These are phyloP conservation scores for Mortierella sp. DNA, from an alignment of 371 early-diverging fungal genomes.

Conservation along the genomic window DNA sequence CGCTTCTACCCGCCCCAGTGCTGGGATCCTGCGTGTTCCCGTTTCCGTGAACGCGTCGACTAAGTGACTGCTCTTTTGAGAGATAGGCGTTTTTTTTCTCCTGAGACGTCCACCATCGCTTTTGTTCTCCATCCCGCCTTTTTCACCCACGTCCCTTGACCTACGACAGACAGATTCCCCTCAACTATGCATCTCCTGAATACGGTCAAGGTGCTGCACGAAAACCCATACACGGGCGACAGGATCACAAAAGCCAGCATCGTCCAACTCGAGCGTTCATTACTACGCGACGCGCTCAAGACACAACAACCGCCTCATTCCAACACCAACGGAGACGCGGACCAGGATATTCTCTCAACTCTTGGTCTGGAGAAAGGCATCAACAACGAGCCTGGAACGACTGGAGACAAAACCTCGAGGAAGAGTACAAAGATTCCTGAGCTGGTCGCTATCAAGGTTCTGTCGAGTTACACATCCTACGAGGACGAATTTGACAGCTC, in stretches of 20 bases:
- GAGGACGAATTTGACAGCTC: slow-evolving; percentile 24
- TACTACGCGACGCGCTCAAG: not conserved
- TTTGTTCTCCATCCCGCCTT: too few relatives aligned
- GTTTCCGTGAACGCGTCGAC: slow-evolving; percentile 4
- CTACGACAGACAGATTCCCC: not conserved
- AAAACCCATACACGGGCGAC: slow-evolving; percentile 56
- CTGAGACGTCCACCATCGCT: too few relatives aligned
- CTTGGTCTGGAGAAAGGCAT: not conserved
- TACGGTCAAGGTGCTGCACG: slow-evolving; percentile 30
- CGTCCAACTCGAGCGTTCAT: slow-evolving; percentile 13
- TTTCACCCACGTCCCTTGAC: too few relatives aligned
- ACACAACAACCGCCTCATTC: not conserved
- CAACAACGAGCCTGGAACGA: not conserved
- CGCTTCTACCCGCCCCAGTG: slow-evolving; percentile 8
- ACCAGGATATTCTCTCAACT: not conserved
- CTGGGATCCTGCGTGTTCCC: slow-evolving; percentile 3
- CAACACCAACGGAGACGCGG: not conserved
- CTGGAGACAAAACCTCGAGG: not conserved
- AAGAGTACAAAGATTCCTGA: not conserved
- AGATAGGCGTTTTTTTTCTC: not conserved
- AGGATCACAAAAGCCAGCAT: slow-evolving; percentile 42
- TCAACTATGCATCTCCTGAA: slow-evolving; percentile 34
- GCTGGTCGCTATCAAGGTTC: slow-evolving; percentile 41
- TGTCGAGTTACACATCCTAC: slow-evolving; percentile 21
- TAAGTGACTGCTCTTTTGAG: too few relatives aligned